phyloP scores from a whole-genome alignment of 2,329 filamentous ascomycete species.

The Thelonectria discophora region DNA sequence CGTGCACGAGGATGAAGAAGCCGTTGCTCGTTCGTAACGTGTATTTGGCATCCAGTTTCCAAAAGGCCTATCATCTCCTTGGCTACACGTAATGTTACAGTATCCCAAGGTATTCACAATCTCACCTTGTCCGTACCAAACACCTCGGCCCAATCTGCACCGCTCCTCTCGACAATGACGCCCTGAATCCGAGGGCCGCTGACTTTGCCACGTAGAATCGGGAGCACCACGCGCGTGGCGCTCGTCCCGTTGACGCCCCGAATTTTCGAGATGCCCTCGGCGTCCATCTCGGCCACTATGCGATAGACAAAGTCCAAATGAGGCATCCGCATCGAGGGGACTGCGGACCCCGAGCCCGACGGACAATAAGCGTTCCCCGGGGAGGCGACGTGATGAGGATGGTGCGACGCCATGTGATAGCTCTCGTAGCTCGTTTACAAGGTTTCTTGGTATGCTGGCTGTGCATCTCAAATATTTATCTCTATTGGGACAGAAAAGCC shows the following conservation, averaged over 20 bases:
- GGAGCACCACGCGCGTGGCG: conserved; percentile 26
- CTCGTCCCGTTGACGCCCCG: conserved; percentile 23
- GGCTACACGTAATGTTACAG: neutral
- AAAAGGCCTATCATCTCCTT: conserved; percentile 12
- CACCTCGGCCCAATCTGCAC: conserved; percentile 34
- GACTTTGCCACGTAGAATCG: conserved; percentile 30
- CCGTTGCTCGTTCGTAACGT: conserved; percentile 30
- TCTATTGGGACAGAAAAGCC: neutral
- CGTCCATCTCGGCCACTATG: conserved; percentile 35
- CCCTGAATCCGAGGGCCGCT: conserved; percentile 28
- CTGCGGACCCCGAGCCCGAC: conserved; percentile 3
- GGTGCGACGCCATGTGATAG: conserved; percentile 13
- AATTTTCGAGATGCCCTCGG: conserved; percentile 26
- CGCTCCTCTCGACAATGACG: conserved; percentile 29
- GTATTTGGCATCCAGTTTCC: conserved; percentile 29
- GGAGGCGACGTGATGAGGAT: conserved; percentile 22
- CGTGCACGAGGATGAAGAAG: conserved; percentile 31
- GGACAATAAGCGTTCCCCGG: conserved; percentile 29
- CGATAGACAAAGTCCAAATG: conserved; percentile 36
- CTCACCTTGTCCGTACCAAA: conserved; percentile 28
- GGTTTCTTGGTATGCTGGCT: neutral
- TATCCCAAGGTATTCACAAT: neutral
- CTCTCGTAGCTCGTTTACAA: neutral
- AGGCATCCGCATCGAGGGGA: conserved; percentile 32
- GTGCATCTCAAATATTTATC: conserved; percentile 16